Evolutionary conservation across 2,329 filamentous ascomycete species (phyloP).

Genomic region (Phialophora tarda): DNA sequence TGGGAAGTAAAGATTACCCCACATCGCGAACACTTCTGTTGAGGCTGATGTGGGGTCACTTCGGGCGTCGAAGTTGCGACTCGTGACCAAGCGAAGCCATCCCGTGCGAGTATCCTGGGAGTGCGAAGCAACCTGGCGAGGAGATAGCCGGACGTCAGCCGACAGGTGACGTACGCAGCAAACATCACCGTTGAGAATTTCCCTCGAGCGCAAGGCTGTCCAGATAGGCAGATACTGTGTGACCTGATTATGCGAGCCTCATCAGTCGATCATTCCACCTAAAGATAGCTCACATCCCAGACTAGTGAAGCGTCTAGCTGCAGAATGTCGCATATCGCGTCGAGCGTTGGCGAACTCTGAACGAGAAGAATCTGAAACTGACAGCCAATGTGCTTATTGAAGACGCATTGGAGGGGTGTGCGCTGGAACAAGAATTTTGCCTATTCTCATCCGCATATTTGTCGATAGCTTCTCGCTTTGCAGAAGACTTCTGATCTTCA

Average conservation of each 20-base stretch:
- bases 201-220: not conserved
- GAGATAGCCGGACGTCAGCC: not conserved
- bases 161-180: not conserved
- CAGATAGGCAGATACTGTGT: not conserved
- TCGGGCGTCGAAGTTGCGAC: not conserved
- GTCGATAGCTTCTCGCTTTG: not conserved
- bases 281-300: not conserved
- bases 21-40: conserved; percentile 3
- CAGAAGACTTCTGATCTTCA: not conserved
- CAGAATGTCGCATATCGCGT: not conserved
- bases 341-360: not conserved
- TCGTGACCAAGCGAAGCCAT: not conserved
- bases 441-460: not conserved
- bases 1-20: conserved; percentile 13
- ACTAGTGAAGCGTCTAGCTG: not conserved
- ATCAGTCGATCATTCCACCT: not conserved
- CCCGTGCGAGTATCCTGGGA: not conserved
- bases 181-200: not conserved
- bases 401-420: not conserved
- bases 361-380: not conserved
- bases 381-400: not conserved
- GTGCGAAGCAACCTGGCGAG: not conserved
- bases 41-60: conserved; percentile 23
- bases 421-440: not conserved
- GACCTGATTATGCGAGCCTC: not conserved